These are phyloP conservation scores for Phaseolus lunatus DNA, from an alignment of 306 rosid species.

Conservation along the genomic window DNA sequence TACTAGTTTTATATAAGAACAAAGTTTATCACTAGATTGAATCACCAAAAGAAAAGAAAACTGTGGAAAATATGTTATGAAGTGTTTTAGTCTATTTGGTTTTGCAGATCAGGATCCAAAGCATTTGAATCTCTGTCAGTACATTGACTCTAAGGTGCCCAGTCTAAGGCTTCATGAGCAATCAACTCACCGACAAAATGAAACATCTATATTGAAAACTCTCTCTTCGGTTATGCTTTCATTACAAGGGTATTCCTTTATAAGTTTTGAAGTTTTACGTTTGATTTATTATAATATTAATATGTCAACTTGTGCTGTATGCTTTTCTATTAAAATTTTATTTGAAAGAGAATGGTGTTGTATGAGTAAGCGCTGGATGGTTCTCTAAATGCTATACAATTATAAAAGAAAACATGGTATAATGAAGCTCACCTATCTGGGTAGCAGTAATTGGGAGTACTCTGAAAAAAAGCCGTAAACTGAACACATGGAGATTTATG, in stretches of 20 bases:
- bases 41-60: slow-evolving; percentile 20
- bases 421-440: not conserved
- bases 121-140: slow-evolving; percentile 68
- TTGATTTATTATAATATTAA: not conserved
- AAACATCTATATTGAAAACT: slow-evolving; percentile 64
- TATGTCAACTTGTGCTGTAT: not conserved
- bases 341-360: slow-evolving; percentile 6
- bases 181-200: slow-evolving; percentile 59
- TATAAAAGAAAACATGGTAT: not conserved
- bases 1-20: slow-evolving; percentile 6
- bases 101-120: slow-evolving; percentile 75
- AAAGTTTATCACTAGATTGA: not conserved
- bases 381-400: slow-evolving; percentile 8
- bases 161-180: slow-evolving; percentile 62
- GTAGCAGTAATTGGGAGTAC: not conserved
- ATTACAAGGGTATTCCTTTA: slow-evolving; percentile 70
- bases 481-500: not conserved
- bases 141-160: slow-evolving; percentile 75
- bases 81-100: slow-evolving; percentile 48
- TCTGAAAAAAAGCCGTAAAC: not conserved
- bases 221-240: slow-evolving; percentile 76
- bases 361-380: not conserved
- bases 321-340: not conserved
- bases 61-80: slow-evolving; percentile 15
- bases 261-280: not conserved